Evolutionary conservation across 1,284 basidiomycete species (phyloP), one percentile per base, ranked within the genome.

Genomic region (Mycena sp.): DNA sequence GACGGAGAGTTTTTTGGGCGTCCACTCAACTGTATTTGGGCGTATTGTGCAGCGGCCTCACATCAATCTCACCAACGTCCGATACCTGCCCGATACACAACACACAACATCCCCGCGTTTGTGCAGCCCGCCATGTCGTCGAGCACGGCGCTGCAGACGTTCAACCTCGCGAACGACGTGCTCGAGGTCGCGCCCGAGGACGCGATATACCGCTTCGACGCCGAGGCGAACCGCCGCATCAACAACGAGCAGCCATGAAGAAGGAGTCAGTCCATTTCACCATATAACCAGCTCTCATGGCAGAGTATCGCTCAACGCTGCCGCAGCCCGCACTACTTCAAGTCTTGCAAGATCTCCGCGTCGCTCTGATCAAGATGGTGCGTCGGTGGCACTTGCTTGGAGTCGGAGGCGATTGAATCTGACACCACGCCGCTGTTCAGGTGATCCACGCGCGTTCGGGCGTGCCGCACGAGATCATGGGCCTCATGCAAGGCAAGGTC

Each of bases 351-450:
- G 79, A 97, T 99, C 67, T 97, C 95, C 1, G 95, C 96, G 0
- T 97, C 29, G 96, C 97, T 7, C 79, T 99, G 68, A 97, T 99
- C 80, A 99, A 99, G 84, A 99, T 99, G 97, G 97, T 96, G 77
- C 57, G 64, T 64, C 10, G 58, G 48, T 10, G 17, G 30, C 48
- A 43, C 49, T 44, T 4, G 7, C 5, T 14, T n/a, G 16, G 35
- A 19, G 25, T 54, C n/a, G n/a, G 10, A 17, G 14, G 35, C 19
- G 17, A 30, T 56, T 23, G 17, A 54, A 35, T 14, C 21, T 17
- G 23, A 11, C 19, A 23, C 51, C n/a, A n/a, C n/a, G n/a, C n/a
- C n/a, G n/a, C n/a, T n/a, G n/a, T 28, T 68, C 25, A 97, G 95
- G 95, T 97, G 60, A 99, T 98, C 73, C 97, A 99, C 77, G 97